Conservation (phyloP, 768 basidiomycete genomes). For the Guyanaporus albipodus region DNA sequence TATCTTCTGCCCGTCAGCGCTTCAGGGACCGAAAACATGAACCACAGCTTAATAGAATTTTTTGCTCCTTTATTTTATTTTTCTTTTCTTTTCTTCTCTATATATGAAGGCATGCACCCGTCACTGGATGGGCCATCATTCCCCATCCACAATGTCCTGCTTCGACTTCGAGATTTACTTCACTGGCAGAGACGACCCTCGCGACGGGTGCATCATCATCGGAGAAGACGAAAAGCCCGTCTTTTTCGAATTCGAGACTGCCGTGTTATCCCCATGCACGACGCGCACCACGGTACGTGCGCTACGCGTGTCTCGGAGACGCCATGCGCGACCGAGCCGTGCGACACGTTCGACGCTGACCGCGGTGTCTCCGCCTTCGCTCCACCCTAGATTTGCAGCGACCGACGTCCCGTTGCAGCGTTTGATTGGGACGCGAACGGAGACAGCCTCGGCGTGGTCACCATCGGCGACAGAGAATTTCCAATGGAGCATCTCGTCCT, state of each 20-base stretch:
- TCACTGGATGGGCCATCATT: slow-evolving; percentile 2
- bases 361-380: neutral
- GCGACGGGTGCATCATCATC: slow-evolving; percentile 60
- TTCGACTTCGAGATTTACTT: slow-evolving; percentile 60
- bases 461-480: slow-evolving; percentile 49
- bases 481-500: slow-evolving; percentile 63
- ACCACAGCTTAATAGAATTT: slow-evolving; percentile 15
- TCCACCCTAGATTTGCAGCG: slow-evolving; percentile 31
- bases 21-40: slow-evolving; percentile 25
- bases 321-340: neutral
- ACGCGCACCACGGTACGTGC: slow-evolving; percentile 27
- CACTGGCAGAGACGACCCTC: slow-evolving; percentile 66
- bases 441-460: slow-evolving; percentile 39
- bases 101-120: slow-evolving; percentile 29
- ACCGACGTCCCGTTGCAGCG: slow-evolving; percentile 50
- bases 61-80: no score
- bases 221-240: slow-evolving; percentile 57
- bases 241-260: slow-evolving; percentile 66
- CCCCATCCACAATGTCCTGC: slow-evolving; percentile 25
- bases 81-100: no score
- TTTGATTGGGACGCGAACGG: slow-evolving; percentile 42
- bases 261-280: slow-evolving; percentile 19
- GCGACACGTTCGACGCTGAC: neutral
- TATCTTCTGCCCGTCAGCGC: slow-evolving; percentile 42
- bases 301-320: neutral